A percentile compares a stretch with the other conserved stretches of the same genome.
Conservation (phyloP, 257 asterid genomes). For the Solanum raphanifolium region DNA sequence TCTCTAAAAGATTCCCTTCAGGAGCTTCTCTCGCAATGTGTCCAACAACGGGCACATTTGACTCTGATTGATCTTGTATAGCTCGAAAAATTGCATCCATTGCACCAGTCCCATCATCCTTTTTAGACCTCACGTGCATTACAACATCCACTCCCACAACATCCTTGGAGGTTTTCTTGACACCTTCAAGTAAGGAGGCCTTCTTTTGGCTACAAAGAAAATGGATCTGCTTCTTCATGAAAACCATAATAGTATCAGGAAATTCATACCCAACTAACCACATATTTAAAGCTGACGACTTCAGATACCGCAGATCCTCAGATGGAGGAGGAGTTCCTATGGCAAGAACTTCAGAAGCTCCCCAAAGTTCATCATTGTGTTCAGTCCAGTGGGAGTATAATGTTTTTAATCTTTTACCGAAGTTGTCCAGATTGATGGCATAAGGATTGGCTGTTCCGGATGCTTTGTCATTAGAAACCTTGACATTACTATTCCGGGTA, state of each 20-base stretch:
- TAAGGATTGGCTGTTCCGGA: slow-evolving; percentile 21
- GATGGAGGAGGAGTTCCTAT: slow-evolving; percentile 51
- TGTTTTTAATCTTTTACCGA: slow-evolving; percentile 30
- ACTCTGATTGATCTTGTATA: slow-evolving; percentile 4
- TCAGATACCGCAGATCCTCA: slow-evolving; percentile 39
- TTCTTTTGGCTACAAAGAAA: slow-evolving; percentile 23
- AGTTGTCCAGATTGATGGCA: slow-evolving; percentile 39
- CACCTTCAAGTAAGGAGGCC: slow-evolving; percentile 14
- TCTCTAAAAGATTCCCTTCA: slow-evolving; percentile 19
- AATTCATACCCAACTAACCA: slow-evolving; percentile 20
- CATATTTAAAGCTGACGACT: slow-evolving; percentile 20
- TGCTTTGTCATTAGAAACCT: slow-evolving; percentile 20
- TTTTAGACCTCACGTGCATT: slow-evolving; percentile 17
- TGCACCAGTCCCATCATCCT: slow-evolving; percentile 8
- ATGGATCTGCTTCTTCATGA: slow-evolving; percentile 22
- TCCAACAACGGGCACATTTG: slow-evolving; percentile 14
- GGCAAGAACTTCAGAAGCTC: slow-evolving; percentile 31
- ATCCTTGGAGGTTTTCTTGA: slow-evolving; percentile 13
- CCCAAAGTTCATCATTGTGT: slow-evolving; percentile 38
- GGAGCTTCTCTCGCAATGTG: slow-evolving; percentile 18
- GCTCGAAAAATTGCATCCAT: slow-evolving; percentile 16
- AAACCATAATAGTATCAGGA: slow-evolving; percentile 23
- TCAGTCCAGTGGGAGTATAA: slow-evolving; percentile 43
- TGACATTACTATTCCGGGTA: slow-evolving; percentile 19
- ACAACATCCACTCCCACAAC: slow-evolving; percentile 14